Conservation (phyloP, 768 basidiomycete species). For the Lactarius psammicola region DNA sequence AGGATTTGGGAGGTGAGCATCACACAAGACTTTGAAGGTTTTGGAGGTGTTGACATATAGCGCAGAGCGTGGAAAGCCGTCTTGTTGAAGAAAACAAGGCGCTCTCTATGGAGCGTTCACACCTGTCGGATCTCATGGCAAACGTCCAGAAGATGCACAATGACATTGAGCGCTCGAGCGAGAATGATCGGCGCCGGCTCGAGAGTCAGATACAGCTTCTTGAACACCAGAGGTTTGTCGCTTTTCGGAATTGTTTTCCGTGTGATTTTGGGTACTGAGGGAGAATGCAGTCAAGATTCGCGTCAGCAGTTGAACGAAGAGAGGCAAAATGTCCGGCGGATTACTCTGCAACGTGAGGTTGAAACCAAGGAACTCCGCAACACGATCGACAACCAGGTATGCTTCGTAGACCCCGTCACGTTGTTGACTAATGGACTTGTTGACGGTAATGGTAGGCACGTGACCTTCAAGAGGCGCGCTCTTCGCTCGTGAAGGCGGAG, state of each 20-base stretch:
- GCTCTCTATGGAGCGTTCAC: constrained; percentile 76
- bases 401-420: constrained; percentile 31
- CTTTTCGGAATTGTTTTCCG: background rate
- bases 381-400: constrained; percentile 67
- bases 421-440: background rate
- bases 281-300: constrained; percentile 61
- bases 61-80: constrained; percentile 72
- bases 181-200: constrained; percentile 77
- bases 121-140: constrained; percentile 81
- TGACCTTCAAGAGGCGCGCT: constrained; percentile 67
- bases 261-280: background rate
- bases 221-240: constrained; percentile 71
- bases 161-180: constrained; percentile 79
- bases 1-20: constrained; percentile 81
- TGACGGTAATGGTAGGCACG: constrained; percentile 42
- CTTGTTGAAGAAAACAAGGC: constrained; percentile 84
- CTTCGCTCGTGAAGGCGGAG: constrained; percentile 66
- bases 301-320: constrained; percentile 68
- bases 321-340: constrained; percentile 68
- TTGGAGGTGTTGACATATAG: background rate
- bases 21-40: background rate
- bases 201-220: constrained; percentile 78
- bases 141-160: constrained; percentile 90
- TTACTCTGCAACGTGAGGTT: constrained; percentile 77
- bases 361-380: constrained; percentile 73